phyloP scores from a whole-genome alignment of 176 grass and related monocot species.

The Coix lacrymajobi region DNA sequence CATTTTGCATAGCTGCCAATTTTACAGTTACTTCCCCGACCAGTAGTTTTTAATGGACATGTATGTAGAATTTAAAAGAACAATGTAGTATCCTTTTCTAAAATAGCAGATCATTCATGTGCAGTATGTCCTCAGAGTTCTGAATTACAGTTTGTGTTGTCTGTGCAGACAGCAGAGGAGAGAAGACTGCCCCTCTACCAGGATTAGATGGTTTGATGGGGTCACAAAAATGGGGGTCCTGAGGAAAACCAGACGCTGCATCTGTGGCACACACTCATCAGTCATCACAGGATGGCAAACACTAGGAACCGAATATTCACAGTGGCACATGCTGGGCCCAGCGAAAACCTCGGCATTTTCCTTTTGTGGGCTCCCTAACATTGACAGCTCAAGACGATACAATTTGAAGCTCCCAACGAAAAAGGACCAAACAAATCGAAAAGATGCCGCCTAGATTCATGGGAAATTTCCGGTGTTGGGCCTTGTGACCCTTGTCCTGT shows the following conservation, averaged over 20 bases:
- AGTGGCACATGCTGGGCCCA: slow-evolving; percentile 19
- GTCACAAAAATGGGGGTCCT: slow-evolving; percentile 10
- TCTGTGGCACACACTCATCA: neutral
- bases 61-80: neutral
- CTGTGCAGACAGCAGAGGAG: neutral
- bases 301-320: slow-evolving; percentile 28
- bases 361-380: slow-evolving; percentile 51
- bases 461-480: slow-evolving; percentile 43
- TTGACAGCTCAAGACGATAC: slow-evolving; percentile 44
- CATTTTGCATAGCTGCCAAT: neutral
- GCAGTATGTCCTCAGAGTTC: neutral
- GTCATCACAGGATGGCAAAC: slow-evolving; percentile 20
- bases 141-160: slow-evolving; percentile 25
- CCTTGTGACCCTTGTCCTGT: slow-evolving; percentile 39
- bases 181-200: neutral
- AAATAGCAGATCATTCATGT: neutral
- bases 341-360: slow-evolving; percentile 29
- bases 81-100: neutral
- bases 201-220: neutral
- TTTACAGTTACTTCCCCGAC: neutral
- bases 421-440: slow-evolving; percentile 22
- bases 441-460: slow-evolving; percentile 42
- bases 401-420: slow-evolving; percentile 35
- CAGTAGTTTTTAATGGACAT: neutral
- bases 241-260: slow-evolving; percentile 1